Percentiles rank a stretch among this genome's conserved stretches.
These are phyloP conservation scores for Saussurea involucrata DNA, from an alignment of 129 eudicot genomes.

Conservation along the genomic window DNA sequence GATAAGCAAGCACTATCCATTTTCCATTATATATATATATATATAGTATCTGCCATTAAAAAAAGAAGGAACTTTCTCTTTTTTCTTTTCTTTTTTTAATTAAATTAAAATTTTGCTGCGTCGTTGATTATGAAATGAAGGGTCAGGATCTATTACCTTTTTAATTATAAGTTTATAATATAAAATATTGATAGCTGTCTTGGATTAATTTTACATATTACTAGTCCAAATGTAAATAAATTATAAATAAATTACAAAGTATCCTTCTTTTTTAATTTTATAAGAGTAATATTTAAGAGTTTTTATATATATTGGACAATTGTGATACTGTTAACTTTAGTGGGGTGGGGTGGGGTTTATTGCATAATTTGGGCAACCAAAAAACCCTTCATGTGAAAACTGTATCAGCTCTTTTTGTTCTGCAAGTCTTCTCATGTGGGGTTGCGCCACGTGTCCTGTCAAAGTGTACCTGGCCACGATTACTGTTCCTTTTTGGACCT, in stretches of 20 bases:
- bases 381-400: conserved; percentile 25
- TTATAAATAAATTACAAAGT: too few species aligned
- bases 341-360: conserved; percentile 6
- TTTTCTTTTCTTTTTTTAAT: background rate
- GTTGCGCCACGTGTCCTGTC: conserved; percentile 32
- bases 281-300: background rate
- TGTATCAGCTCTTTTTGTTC: conserved; percentile 20
- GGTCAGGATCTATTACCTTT: conserved; percentile 4
- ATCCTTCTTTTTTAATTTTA: background rate
- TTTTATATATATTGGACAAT: background rate
- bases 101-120: background rate
- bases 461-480: background rate
- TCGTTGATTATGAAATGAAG: conserved; percentile 7
- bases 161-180: background rate
- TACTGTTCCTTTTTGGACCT: conserved; percentile 23
- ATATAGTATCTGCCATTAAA: background rate
- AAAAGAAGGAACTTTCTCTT: conserved; percentile 5
- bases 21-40: background rate
- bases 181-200: background rate
- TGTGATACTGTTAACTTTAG: background rate
- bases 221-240: background rate
- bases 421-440: conserved; percentile 28
- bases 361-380: background rate
- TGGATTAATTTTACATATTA: background rate
- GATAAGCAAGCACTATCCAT: conserved; percentile 10